Conservation (phyloP, 2,329 filamentous ascomycete species). For the Hymenoscyphus fructigenus region DNA sequence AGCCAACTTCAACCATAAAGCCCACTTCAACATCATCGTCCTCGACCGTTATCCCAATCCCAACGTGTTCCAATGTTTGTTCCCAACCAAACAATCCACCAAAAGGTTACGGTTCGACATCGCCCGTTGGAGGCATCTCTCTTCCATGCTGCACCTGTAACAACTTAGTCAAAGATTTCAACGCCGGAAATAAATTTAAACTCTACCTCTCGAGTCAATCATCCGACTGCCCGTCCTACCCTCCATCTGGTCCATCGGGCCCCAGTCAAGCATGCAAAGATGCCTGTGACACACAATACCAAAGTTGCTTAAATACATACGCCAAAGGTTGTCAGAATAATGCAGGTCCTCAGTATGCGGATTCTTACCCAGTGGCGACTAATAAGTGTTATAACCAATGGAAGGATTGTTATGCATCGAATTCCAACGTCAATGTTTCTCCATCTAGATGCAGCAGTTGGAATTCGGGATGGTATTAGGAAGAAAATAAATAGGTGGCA, state of each 20-base stretch:
- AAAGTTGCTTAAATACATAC: conserved; percentile 49
- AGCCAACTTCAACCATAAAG: conserved; percentile 34
- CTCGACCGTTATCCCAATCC: conserved; percentile 41
- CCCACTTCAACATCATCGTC: conserved; percentile 36
- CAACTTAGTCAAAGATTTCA: conserved; percentile 46
- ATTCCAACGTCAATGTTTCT: conserved; percentile 40
- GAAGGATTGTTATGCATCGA: conserved; percentile 46
- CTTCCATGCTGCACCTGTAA: conserved; percentile 56
- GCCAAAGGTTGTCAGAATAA: conserved; percentile 47
- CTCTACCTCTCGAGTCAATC: conserved; percentile 48
- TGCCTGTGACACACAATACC: conserved; percentile 54
- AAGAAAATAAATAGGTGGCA: neutral
- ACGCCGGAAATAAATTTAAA: conserved; percentile 48
- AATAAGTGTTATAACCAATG: conserved; percentile 51
- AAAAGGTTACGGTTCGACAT: conserved; percentile 67
- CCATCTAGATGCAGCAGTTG: conserved; percentile 43
- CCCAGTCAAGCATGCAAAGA: conserved; percentile 47
- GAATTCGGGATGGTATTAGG: conserved; percentile 25
- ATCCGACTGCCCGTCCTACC: conserved; percentile 46
- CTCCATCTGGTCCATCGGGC: conserved; percentile 36
- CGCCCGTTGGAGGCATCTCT: conserved; percentile 51
- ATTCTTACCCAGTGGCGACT: conserved; percentile 34
- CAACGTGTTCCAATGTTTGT: conserved; percentile 50
- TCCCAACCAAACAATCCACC: conserved; percentile 53
- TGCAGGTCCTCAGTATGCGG: conserved; percentile 23